Conservation (phyloP, 176 grass and related monocot genomes). For the Zoysia pacifica region DNA sequence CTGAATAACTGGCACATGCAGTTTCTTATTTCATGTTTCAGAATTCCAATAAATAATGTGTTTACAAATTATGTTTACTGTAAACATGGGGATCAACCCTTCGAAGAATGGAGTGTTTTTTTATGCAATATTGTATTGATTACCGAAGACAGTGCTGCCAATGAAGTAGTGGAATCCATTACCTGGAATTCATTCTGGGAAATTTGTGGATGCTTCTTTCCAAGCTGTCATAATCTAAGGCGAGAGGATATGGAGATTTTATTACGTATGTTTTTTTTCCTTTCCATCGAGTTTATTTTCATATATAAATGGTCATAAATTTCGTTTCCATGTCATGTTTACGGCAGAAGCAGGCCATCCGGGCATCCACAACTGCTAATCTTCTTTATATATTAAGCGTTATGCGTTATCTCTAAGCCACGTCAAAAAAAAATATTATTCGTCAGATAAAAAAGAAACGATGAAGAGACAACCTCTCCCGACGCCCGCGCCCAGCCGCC, state of each 20-base stretch:
- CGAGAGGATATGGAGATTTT: too few species aligned
- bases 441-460: too few species aligned
- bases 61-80: not conserved
- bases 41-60: not conserved
- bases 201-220: constrained; percentile 23
- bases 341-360: not conserved
- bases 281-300: not conserved
- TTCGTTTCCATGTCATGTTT: not conserved
- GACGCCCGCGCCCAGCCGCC: too few species aligned
- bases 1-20: not conserved
- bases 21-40: not conserved
- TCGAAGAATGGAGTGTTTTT: not conserved
- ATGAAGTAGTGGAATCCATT: constrained; percentile 15
- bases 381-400: too few species aligned
- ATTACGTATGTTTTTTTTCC: not conserved
- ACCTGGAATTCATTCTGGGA: not conserved
- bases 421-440: too few species aligned
- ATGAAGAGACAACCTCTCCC: too few species aligned
- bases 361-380: not conserved
- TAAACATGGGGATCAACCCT: not conserved
- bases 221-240: not conserved
- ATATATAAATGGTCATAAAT: not conserved
- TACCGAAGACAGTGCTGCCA: not conserved
- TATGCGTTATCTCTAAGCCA: too few species aligned
- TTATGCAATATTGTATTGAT: not conserved